A percentile compares a stretch with the other conserved stretches of the same genome.
Conservation (phyloP, 305 asterid species). For the Fraxinus xanthoxyloides region DNA sequence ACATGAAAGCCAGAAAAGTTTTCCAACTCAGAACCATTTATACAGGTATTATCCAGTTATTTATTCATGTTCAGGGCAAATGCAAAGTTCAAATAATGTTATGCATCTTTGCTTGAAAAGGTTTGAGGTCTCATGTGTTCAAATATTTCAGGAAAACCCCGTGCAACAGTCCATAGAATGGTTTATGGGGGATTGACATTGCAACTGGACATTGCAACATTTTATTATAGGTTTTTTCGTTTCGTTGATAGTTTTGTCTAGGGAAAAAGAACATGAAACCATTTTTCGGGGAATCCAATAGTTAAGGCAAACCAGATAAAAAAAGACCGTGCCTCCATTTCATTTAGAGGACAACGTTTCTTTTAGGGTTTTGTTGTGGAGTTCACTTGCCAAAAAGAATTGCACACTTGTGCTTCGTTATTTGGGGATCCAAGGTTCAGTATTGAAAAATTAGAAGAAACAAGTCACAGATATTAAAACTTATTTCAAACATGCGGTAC, state of each 20-base stretch:
- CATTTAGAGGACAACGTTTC: constrained; percentile 10
- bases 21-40: constrained; percentile 14
- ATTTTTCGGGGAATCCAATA: constrained; percentile 1
- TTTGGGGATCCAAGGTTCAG: background rate
- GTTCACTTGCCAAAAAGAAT: background rate
- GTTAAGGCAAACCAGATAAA: background rate
- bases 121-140: constrained; percentile 5
- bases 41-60: constrained; percentile 1
- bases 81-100: background rate
- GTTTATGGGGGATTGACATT: background rate
- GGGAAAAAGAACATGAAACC: constrained; percentile 12
- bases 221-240: constrained; percentile 2
- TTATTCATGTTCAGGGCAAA: background rate
- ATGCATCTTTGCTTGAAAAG: constrained; percentile 11
- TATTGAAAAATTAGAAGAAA: constrained; percentile 2
- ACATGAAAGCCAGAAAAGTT: constrained; percentile 2
- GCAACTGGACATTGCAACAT: background rate
- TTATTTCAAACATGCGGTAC: constrained; percentile 11
- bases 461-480: background rate
- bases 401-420: background rate
- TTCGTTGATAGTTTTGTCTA: constrained; percentile 9
- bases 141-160: background rate
- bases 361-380: constrained; percentile 11
- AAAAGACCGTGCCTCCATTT: background rate
- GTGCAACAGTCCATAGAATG: background rate